Evolutionary conservation across 148 eudicot genomes (phyloP), one percentile per base, ranked within the genome.

Genomic region (Linanthus parryae): DNA sequence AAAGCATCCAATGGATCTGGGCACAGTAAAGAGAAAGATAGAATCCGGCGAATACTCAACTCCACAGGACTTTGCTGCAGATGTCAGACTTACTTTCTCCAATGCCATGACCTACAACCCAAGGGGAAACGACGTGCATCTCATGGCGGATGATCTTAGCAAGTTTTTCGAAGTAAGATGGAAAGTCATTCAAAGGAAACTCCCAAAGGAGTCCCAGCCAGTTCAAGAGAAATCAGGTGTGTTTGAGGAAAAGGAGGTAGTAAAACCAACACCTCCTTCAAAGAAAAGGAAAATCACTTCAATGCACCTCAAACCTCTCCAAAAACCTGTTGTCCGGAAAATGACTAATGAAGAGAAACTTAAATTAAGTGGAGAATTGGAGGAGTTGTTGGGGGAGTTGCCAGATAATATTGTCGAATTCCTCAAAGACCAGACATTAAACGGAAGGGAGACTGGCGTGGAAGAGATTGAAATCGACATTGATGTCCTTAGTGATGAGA

Each of bases 81-180:
- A 94, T 66, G 82, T 94, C 46, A 75, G 91, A 53, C 95, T 80
- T 36, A 82, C 99, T 7, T 82, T 94, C 60, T 65, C 83, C 9
- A 88, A 94, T 84, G 96, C 99, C 11, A 71, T 73, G 88, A 82
- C 94, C 24, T 92, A 87, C 49, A 92, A 92, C 37, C 94, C 96
- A n/a, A 78, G 90, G 27, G 80, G 78, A 57, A 79, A 74, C 65
- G 81, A 80, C 74, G 85, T 94, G 53, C 85, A 94, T 41, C 11
- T 66, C 50, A 79, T 94, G 88, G 99, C 99, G 17, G 81, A 80
- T 17, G 39, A 66, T 8, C 42, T 88, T 35, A 76, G 84, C 59
- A 74, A 77, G 34, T 64, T 64, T 57, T 94, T 94, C 41, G 99
- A 94, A 57, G 43, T 57, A 52, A 75, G 80, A 60, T 94, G 90